Base-by-base conservation (phyloP, 495 filamentous ascomycete species). In the Margaritispora aquatica region DNA sequence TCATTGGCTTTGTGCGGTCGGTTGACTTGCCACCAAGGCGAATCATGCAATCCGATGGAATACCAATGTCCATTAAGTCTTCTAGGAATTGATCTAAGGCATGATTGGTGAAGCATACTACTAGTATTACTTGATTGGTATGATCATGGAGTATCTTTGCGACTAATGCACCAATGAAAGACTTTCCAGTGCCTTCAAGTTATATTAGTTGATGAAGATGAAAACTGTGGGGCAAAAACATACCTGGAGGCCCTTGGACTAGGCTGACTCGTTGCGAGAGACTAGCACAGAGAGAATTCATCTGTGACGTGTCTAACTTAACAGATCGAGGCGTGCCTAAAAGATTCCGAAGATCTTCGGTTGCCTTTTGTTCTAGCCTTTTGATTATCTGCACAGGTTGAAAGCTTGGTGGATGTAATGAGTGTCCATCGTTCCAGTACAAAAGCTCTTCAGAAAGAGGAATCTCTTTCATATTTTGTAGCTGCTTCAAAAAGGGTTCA, bases 191-290 rank as follows among this genome's bases (percentile, higher is more conserved):
- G 2, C 88, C 88, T 89, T n/a, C 15, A 47, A n/a, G 58, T 58
- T 21, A 51, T 11, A 24, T 41, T 36, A 51, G 2, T 51, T 17
- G 10, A n/a, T 21, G 22, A 7, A 17, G 8, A 19, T 11, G 10
- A 31, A 10, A 29, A 21, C 7, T 17, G 7, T n/a, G 13, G 27
- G 19, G 4, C 17, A 2, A 27, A 15, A 8, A 61, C 74, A 47
- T 74, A 88, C 87, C 88, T 70, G 89, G 89, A 0, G 89, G 88
- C 0, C 89, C 89, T 70, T 92, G 88, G 15, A 92, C 86, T 1
- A 87, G 64, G 63, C 83, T 84, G 2, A 92, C 73, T 13, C 67
- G 68, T 21, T 79, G 80, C 0, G 59, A 71, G 34, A 92, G 63
- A 0, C 82, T 82, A 2, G 74, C 66, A 11, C 84, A 24, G 0